These are phyloP conservation scores for Lavandula angustifolia DNA, from an alignment of 257 asterid species.

Conservation along the genomic window DNA sequence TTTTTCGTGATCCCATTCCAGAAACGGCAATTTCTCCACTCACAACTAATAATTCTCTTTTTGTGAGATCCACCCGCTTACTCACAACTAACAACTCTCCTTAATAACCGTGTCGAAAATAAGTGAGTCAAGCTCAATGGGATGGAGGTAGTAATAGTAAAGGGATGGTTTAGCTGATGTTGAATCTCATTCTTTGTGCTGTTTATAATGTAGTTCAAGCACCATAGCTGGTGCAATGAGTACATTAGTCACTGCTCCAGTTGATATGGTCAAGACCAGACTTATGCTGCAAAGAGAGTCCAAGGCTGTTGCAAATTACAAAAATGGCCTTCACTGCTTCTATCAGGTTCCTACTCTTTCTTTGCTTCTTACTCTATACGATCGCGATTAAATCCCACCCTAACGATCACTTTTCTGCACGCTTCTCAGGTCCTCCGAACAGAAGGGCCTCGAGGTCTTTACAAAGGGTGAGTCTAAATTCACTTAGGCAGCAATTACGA, in stretches of 20 bases:
- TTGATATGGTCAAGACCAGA: slow-evolving; percentile 92
- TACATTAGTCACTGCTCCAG: slow-evolving; percentile 82
- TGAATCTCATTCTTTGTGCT: background rate
- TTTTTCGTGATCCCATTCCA: too few relatives aligned
- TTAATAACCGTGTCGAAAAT: too few relatives aligned
- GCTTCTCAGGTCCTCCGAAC: slow-evolving; percentile 68
- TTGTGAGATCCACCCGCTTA: too few relatives aligned
- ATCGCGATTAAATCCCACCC: background rate
- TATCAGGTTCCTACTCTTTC: slow-evolving; percentile 59
- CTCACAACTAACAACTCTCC: too few relatives aligned
- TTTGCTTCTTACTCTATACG: background rate
- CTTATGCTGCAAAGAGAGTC: slow-evolving; percentile 94
- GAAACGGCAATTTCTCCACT: too few relatives aligned
- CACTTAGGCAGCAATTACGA: too few relatives aligned
- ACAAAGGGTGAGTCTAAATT: slow-evolving; percentile 76
- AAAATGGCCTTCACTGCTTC: slow-evolving; percentile 82
- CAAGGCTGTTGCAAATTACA: slow-evolving; percentile 55
- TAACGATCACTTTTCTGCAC: background rate
- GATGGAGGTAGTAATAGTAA: too few relatives aligned
- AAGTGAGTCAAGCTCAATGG: too few relatives aligned
- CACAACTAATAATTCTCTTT: too few relatives aligned
- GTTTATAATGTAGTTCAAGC: slow-evolving; percentile 62
- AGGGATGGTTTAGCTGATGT: too few relatives aligned
- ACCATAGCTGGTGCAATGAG: slow-evolving; percentile 77
- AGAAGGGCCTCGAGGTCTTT: slow-evolving; percentile 90